A percentile compares a stretch with the other conserved stretches of the same genome.
Conservation (phyloP, 495 filamentous ascomycete genomes). For the Poronia punctata region DNA sequence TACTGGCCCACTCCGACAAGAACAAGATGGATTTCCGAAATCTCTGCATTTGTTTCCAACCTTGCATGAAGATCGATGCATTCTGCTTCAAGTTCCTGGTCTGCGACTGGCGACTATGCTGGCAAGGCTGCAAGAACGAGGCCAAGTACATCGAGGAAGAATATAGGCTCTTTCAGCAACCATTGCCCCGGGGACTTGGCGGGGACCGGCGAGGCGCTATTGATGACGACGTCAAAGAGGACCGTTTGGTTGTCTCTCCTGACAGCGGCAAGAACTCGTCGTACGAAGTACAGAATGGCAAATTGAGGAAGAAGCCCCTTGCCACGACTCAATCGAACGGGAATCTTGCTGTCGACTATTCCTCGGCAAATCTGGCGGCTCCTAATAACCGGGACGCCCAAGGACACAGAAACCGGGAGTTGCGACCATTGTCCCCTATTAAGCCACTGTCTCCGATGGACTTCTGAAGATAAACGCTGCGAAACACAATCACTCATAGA, state of each 20-base stretch:
- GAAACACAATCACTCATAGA: neutral
- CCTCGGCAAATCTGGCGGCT: conserved; percentile 37
- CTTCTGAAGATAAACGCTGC: conserved; percentile 25
- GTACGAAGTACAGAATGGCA: conserved; percentile 21
- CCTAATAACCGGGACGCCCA: conserved; percentile 33
- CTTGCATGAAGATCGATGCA: conserved; percentile 83
- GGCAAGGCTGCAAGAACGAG: conserved; percentile 93
- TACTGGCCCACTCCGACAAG: conserved; percentile 75
- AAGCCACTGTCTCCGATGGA: conserved; percentile 66
- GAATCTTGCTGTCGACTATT: conserved; percentile 26
- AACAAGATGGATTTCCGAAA: conserved; percentile 95
- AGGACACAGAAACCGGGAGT: conserved; percentile 28
- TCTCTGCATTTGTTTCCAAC: conserved; percentile 90
- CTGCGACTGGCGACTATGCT: conserved; percentile 87
- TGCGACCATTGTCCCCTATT: conserved; percentile 59
- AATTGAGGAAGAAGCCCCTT: conserved; percentile 33
- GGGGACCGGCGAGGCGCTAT: conserved; percentile 10
- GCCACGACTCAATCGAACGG: conserved; percentile 20
- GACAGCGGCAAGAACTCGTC: conserved; percentile 49
- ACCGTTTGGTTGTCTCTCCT: conserved; percentile 58
- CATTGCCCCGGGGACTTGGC: conserved; percentile 30
- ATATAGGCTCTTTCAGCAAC: conserved; percentile 53
- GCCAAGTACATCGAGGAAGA: conserved; percentile 69
- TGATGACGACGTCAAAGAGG: conserved; percentile 34
- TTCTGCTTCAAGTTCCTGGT: conserved; percentile 90